Conservation (phyloP, 177 flowering plant species). For the Vitis hybrid region DNA sequence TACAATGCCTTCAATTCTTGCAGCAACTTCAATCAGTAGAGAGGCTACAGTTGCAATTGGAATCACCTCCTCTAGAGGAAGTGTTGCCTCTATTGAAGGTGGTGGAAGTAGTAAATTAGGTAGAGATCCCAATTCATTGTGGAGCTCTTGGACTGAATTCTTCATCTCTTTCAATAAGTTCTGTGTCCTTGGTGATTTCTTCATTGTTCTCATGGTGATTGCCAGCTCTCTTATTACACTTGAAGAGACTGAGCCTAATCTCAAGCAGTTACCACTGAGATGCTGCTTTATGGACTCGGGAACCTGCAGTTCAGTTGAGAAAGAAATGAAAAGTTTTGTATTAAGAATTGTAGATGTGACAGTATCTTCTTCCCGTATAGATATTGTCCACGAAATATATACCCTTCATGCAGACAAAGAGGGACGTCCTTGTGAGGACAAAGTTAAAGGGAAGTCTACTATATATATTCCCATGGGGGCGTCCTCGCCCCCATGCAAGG, state of each 20-base stretch:
- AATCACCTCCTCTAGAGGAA: constrained; percentile 23
- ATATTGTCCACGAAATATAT: too few relatives aligned
- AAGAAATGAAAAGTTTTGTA: not conserved
- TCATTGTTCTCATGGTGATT: constrained; percentile 17
- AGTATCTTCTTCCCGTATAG: too few relatives aligned
- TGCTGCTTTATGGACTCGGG: constrained; percentile 49
- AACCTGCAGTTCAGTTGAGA: constrained; percentile 30
- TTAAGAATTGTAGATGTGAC: too few relatives aligned
- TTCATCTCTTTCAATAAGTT: constrained; percentile 21
- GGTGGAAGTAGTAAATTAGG: constrained; percentile 6
- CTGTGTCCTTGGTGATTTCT: constrained; percentile 19
- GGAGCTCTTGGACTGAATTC: constrained; percentile 22
- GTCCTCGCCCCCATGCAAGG: too few relatives aligned
- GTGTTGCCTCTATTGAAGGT: not conserved
- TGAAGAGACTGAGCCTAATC: constrained; percentile 41
- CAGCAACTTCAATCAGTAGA: constrained; percentile 19
- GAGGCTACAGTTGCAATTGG: constrained; percentile 25
- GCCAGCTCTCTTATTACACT: constrained; percentile 29
- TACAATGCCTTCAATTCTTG: constrained; percentile 23
- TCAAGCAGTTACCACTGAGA: constrained; percentile 37
- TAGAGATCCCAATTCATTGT: constrained; percentile 17
- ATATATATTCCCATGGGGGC: too few relatives aligned
- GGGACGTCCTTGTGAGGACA: too few relatives aligned
- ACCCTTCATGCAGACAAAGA: too few relatives aligned
- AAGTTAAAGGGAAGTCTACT: too few relatives aligned